phyloP scores from a whole-genome alignment of 148 eudicot species.

The Pharnaceum exiguum region DNA sequence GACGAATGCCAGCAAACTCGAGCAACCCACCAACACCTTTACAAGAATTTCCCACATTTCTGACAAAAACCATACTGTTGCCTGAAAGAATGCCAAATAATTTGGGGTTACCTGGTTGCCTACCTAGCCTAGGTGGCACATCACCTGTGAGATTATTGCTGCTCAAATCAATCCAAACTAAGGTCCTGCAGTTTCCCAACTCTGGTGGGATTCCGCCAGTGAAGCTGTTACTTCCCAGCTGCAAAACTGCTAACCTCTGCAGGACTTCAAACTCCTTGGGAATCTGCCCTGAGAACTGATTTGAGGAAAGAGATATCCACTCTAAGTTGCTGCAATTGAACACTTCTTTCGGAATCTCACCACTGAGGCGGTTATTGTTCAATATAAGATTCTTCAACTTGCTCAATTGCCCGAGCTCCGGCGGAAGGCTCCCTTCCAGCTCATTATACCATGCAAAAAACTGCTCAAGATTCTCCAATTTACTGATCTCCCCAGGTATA shows the following conservation, averaged over 20 bases:
- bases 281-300: constrained; percentile 55
- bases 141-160: constrained; percentile 77
- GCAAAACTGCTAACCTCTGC: constrained; percentile 73
- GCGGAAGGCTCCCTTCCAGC: constrained; percentile 72
- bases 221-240: constrained; percentile 73
- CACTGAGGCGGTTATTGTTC: constrained; percentile 69
- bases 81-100: constrained; percentile 73
- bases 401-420: constrained; percentile 67
- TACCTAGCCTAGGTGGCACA: constrained; percentile 75
- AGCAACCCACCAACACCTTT: constrained; percentile 92
- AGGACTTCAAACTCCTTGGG: constrained; percentile 64
- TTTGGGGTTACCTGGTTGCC: constrained; percentile 75
- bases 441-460: constrained; percentile 89
- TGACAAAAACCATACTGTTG: constrained; percentile 74
- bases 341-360: constrained; percentile 67
- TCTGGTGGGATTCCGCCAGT: constrained; percentile 65
- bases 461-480: constrained; percentile 68
- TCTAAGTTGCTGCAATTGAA: constrained; percentile 68
- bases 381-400: constrained; percentile 76
- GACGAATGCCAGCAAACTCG: constrained; percentile 84
- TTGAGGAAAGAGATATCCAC: constrained; percentile 87
- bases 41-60: constrained; percentile 93
- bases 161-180: constrained; percentile 92
- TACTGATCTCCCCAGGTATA: constrained; percentile 68
- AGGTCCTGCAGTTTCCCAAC: constrained; percentile 63